These are phyloP conservation scores for Mortierella sp. DNA, from an alignment of 371 early-diverging fungal genomes.

Conservation along the genomic window DNA sequence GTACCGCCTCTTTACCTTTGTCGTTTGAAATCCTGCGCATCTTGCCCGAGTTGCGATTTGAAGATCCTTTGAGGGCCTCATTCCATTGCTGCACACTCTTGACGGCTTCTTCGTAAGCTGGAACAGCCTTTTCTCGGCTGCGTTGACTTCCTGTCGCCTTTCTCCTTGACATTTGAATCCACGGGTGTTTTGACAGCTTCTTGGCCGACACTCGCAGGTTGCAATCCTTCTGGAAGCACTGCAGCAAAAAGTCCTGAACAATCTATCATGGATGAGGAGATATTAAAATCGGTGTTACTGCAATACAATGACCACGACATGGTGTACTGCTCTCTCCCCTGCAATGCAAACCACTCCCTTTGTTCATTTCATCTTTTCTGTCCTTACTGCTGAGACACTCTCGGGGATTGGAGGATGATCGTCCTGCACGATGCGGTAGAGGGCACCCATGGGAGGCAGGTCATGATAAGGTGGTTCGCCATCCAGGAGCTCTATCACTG, in stretches of 20 bases:
- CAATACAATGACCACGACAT: not conserved
- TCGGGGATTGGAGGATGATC: constrained; percentile 89
- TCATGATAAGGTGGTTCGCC: constrained; percentile 92
- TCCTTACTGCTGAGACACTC: constrained; percentile 76
- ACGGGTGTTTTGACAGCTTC: constrained; percentile 79
- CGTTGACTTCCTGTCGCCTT: constrained; percentile 53
- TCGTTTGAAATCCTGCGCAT: constrained; percentile 21
- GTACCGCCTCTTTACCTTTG: constrained; percentile 9
- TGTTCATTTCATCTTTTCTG: not conserved
- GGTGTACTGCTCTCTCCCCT: not conserved
- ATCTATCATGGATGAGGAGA: constrained; percentile 57
- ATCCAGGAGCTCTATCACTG: constrained; percentile 87
- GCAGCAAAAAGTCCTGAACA: constrained; percentile 80
- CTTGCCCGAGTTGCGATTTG: constrained; percentile 26
- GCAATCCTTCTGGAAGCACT: constrained; percentile 90
- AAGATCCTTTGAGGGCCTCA: constrained; percentile 49
- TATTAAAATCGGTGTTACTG: not conserved
- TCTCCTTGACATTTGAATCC: constrained; percentile 69
- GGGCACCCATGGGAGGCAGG: constrained; percentile 86
- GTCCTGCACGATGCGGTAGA: constrained; percentile 94
- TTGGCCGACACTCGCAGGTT: constrained; percentile 76
- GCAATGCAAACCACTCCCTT: not conserved
- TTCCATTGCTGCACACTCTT: constrained; percentile 61
- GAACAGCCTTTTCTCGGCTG: constrained; percentile 47
- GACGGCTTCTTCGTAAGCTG: constrained; percentile 58